Conservation (phyloP, 495 filamentous ascomycete genomes). For the Tuber microsphaerosporum region DNA sequence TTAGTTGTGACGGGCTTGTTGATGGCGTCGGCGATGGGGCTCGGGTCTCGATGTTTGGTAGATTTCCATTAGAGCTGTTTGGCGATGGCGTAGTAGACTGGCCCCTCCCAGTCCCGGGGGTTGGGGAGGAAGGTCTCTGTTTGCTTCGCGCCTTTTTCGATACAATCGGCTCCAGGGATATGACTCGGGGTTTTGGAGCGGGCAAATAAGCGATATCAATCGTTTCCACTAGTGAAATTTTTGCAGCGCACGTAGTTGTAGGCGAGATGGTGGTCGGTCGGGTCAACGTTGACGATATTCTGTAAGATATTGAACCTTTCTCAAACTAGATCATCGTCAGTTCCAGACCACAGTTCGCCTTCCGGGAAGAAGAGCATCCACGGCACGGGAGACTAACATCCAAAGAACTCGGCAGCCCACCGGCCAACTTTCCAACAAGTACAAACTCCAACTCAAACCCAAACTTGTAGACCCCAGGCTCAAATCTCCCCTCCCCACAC, state of each 20-base stretch:
- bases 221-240: constrained; percentile 68
- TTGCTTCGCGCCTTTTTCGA: constrained; percentile 22
- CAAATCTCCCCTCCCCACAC: constrained; percentile 81
- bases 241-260: constrained; percentile 67
- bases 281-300: constrained; percentile 81
- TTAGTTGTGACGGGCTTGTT: constrained; percentile 42
- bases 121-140: constrained; percentile 27
- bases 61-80: constrained; percentile 26
- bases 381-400: constrained; percentile 58
- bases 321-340: constrained; percentile 63
- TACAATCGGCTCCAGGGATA: constrained; percentile 71
- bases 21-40: constrained; percentile 24
- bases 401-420: constrained; percentile 77
- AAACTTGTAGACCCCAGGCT: constrained; percentile 82
- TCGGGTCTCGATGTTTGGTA: constrained; percentile 20
- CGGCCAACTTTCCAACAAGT: constrained; percentile 54
- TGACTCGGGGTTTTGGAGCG: constrained; percentile 59
- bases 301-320: constrained; percentile 83
- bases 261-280: constrained; percentile 80
- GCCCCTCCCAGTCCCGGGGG: constrained; percentile 6
- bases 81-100: constrained; percentile 24
- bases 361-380: constrained; percentile 8
- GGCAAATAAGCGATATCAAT: constrained; percentile 56
- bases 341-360: constrained; percentile 17
- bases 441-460: constrained; percentile 78